Percentiles rank a stretch among this genome's conserved stretches.
These are phyloP conservation scores for Podila epigama DNA, from an alignment of 192 early-diverging fungal species.

Conservation along the genomic window DNA sequence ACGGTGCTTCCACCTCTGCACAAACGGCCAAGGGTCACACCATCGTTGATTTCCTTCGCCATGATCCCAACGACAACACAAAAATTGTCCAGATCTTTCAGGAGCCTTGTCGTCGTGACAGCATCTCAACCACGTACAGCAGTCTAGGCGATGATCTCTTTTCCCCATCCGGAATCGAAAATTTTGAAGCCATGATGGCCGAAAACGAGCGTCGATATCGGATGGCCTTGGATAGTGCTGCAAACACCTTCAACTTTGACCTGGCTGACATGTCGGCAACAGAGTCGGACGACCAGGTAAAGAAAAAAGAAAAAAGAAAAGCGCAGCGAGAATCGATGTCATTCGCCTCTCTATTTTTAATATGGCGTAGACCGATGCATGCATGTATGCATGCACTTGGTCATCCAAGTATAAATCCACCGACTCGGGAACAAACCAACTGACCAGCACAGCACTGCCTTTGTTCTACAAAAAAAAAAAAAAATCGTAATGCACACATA, in stretches of 20 bases:
- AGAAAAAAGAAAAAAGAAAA: not conserved
- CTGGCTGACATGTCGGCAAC: not conserved
- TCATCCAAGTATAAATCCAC: not conserved
- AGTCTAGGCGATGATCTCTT: not conserved
- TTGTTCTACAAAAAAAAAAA: too few species aligned
- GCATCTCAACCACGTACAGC: constrained; percentile 11
- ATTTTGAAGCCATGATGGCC: constrained; percentile 21
- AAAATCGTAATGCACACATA: not conserved
- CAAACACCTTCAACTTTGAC: not conserved
- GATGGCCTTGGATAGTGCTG: constrained; percentile 7
- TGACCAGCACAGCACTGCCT: not conserved
- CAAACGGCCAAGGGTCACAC: constrained; percentile 75
- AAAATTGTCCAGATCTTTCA: constrained; percentile 58
- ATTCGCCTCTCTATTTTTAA: constrained; percentile 4
- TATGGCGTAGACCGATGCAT: too few species aligned
- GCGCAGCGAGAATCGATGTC: too few species aligned
- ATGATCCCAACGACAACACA: constrained; percentile 53
- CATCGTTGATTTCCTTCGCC: constrained; percentile 71
- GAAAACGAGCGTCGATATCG: constrained; percentile 18
- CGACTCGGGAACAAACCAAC: too few species aligned
- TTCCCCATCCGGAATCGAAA: not conserved
- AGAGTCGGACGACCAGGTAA: not conserved
- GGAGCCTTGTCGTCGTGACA: constrained; percentile 35
- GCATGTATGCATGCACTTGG: not conserved
- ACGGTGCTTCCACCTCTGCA: constrained; percentile 73